Evolutionary conservation across 768 basidiomycete genomes (phyloP), one percentile per base, ranked within the genome.

Genomic region (Tricholoma bakamatsutake): DNA sequence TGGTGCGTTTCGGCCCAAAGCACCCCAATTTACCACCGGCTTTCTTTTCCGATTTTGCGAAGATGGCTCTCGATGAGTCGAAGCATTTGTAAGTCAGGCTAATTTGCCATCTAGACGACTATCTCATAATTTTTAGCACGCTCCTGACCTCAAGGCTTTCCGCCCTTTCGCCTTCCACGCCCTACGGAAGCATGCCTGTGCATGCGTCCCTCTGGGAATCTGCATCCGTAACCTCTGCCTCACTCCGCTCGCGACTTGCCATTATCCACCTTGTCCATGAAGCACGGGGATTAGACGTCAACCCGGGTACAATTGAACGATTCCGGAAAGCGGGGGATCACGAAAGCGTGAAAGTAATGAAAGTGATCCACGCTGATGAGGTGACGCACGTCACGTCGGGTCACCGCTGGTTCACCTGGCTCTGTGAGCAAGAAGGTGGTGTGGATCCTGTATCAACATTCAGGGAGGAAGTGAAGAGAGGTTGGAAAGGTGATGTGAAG

Each of bases 191-290:
- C 35, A 75, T 81, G 72, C 80, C 85, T 15, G 87, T 91, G 1
- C 90, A 91, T 62, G 86, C 88, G 0, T 82, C 80, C 0, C 80
- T 92, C 3, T 92, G 90, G 91, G 84, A 89, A 57, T 87, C 86
- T 5, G 90, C 90, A 0, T 72, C 74, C 7, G 74, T 81, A 33
- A 93, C 90, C 0, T 79, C 80, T 10, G 64, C 79, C 18, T 89
- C 87, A 1, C 76, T 92, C 37, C 80, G 82, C 21, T 75, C 88
- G 1, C 78, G 90, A 11, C 80, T 92, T 35, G 87, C 87, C 1
- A 91, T 92, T 67, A 88, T 94, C 62, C 89, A 91, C 61, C 81
- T 93, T 13, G 88, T 92, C 1, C 89, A 90, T 66, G 90, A 92
- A 73, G 89, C 90, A 2, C 73, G 90, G 27, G 90, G 90, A 4